A percentile compares a stretch with the other conserved stretches of the same genome.
These are phyloP conservation scores for Ophiostoma piceae DNA, from an alignment of 2,329 filamentous ascomycete species.

Conservation along the genomic window DNA sequence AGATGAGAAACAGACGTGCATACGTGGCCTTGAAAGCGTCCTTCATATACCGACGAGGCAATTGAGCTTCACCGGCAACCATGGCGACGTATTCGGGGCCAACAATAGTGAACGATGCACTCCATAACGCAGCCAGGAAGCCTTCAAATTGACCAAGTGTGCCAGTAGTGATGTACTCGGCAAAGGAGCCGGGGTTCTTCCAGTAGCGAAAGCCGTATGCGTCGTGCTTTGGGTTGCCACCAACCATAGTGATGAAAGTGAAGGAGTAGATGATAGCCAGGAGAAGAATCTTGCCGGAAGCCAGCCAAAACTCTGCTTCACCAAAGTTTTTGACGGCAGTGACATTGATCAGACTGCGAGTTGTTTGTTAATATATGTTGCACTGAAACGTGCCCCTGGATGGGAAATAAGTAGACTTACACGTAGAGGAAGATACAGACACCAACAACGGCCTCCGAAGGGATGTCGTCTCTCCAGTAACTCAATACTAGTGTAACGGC, in stretches of 20 bases:
- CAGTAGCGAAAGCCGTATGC: slow-evolving; percentile 43
- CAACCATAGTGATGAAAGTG: slow-evolving; percentile 52
- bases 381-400: background rate
- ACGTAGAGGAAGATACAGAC: slow-evolving; percentile 41
- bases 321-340: slow-evolving; percentile 36
- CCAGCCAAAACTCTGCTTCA: slow-evolving; percentile 47
- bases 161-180: slow-evolving; percentile 35
- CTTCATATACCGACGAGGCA: slow-evolving; percentile 61
- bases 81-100: slow-evolving; percentile 63
- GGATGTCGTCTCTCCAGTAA: slow-evolving; percentile 45
- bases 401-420: background rate
- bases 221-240: slow-evolving; percentile 48
- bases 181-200: slow-evolving; percentile 41
- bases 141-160: slow-evolving; percentile 35
- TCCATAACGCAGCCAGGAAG: slow-evolving; percentile 32
- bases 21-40: slow-evolving; percentile 64
- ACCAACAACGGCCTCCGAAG: slow-evolving; percentile 48
- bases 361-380: background rate
- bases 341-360: slow-evolving; percentile 23
- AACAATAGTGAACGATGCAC: slow-evolving; percentile 39
- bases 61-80: slow-evolving; percentile 63
- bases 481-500: slow-evolving; percentile 40
- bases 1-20: slow-evolving; percentile 65
- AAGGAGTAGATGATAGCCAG: slow-evolving; percentile 55
- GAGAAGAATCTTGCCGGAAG: slow-evolving; percentile 41